phyloP scores from a whole-genome alignment of 208 protist species.

The Leptomonas pyrrhocoris region DNA sequence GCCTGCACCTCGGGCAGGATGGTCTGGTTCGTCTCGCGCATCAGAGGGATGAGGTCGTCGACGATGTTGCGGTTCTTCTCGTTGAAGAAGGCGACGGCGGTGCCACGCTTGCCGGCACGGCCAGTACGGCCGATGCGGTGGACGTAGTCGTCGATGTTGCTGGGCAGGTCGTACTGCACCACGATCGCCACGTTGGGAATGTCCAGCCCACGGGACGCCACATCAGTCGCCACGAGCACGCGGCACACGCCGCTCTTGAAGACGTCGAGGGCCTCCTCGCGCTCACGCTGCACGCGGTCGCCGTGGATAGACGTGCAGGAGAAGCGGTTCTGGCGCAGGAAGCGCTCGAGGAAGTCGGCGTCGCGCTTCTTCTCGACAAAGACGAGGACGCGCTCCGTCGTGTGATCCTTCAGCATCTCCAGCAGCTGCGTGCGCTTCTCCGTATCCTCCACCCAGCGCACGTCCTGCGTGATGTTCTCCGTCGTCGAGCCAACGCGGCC shows the following conservation, averaged over 20 bases:
- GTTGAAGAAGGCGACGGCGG: conserved; percentile 97
- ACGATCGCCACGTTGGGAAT: conserved; percentile 97
- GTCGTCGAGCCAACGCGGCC: conserved; percentile 98
- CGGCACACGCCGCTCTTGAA: conserved; percentile 91
- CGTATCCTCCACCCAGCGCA: conserved; percentile 90
- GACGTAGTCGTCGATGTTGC: conserved; percentile 99
- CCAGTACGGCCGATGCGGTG: conserved; percentile 99
- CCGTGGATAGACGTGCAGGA: conserved; percentile 96
- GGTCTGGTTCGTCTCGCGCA: conserved; percentile 84
- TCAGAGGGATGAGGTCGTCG: conserved; percentile 85
- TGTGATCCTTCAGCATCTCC: conserved; percentile 67
- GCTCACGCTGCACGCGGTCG: conserved; percentile 94
- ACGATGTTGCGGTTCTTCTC: conserved; percentile 93
- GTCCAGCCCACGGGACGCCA: conserved; percentile 97
- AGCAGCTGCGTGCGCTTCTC: conserved; percentile 85
- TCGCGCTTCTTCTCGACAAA: conserved; percentile 99
- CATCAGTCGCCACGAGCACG: conserved; percentile 98
- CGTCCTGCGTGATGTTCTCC: conserved; percentile 96
- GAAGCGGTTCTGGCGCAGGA: conserved; percentile 87
- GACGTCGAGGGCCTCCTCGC: conserved; percentile 86
- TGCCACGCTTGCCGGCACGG: conserved; percentile 95
- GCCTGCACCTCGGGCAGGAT: conserved; percentile 76
- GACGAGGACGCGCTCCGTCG: conserved; percentile 85
- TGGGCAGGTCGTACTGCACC: conserved; percentile 98
- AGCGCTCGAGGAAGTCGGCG: conserved; percentile 95